These are phyloP conservation scores for Nemania sp. DNA, from an alignment of 2,329 filamentous ascomycete species.

Conservation along the genomic window DNA sequence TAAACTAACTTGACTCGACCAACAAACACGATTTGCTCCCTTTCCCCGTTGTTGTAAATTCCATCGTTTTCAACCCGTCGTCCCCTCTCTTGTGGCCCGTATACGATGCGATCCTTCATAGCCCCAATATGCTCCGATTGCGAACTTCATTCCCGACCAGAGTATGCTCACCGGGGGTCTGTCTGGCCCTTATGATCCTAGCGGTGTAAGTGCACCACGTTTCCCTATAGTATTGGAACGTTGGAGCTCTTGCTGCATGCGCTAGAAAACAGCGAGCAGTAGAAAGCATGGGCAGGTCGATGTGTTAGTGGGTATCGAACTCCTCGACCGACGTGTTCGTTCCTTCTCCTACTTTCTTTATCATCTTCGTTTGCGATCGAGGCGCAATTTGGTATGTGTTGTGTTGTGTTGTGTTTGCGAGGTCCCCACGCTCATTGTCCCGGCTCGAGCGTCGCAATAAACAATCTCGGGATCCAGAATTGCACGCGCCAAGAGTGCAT, in stretches of 20 bases:
- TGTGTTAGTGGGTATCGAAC: neutral
- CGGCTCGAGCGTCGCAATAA: neutral
- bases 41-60: no score
- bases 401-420: neutral
- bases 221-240: constrained; percentile 33
- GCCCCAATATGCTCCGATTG: neutral
- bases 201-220: constrained; percentile 34
- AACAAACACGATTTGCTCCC: no score
- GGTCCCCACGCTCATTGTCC: neutral
- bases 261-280: neutral
- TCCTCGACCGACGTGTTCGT: constrained; percentile 18
- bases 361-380: neutral
- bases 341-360: constrained; percentile 7
- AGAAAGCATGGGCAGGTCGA: constrained; percentile 7
- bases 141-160: neutral
- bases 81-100: neutral
- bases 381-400: neutral
- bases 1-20: no score
- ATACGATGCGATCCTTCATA: neutral
- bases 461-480: neutral
- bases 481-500: neutral
- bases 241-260: constrained; percentile 29
- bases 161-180: constrained; percentile 7
- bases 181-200: constrained; percentile 3
- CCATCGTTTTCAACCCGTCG: no score